These are phyloP conservation scores for Colletotrichum salicis DNA, from an alignment of 2,329 filamentous ascomycete species.

Conservation along the genomic window DNA sequence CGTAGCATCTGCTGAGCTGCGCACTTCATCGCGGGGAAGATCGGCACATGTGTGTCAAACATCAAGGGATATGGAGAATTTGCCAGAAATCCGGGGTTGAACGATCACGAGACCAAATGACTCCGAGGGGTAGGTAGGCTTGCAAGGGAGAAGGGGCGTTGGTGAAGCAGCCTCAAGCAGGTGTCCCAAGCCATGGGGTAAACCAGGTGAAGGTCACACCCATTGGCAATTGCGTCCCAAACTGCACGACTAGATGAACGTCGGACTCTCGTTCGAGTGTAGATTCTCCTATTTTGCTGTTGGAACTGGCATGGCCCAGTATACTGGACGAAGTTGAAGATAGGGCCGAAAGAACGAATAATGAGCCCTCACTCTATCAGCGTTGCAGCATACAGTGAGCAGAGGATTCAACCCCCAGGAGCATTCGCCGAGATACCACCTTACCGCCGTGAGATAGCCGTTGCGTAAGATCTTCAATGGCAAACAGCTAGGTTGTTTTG, in stretches of 20 bases:
- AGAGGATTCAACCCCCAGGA: not conserved
- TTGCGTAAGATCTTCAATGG: conserved; percentile 3
- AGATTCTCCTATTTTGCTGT: too few species aligned
- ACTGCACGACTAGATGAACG: not conserved
- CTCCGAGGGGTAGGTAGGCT: not conserved
- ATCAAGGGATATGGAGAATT: not conserved
- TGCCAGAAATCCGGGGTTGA: not conserved
- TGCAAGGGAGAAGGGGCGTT: not conserved
- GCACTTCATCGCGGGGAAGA: conserved; percentile 5
- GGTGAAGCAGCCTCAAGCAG: not conserved
- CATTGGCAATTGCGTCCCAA: not conserved
- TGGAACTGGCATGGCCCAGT: too few species aligned
- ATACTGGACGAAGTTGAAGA: not conserved
- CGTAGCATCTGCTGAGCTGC: not conserved
- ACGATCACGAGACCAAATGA: not conserved
- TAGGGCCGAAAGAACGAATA: not conserved
- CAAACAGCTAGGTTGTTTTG: not conserved
- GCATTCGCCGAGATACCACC: not conserved
- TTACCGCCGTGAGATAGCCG: not conserved
- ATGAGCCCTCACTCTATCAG: not conserved
- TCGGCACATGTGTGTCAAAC: not conserved
- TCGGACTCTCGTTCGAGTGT: not conserved
- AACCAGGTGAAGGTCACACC: not conserved
- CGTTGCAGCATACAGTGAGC: not conserved
- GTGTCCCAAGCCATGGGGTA: not conserved